Evolutionary conservation across 306 rosid genomes (phyloP).

Genomic region (Casuarina cunninghamiana): DNA sequence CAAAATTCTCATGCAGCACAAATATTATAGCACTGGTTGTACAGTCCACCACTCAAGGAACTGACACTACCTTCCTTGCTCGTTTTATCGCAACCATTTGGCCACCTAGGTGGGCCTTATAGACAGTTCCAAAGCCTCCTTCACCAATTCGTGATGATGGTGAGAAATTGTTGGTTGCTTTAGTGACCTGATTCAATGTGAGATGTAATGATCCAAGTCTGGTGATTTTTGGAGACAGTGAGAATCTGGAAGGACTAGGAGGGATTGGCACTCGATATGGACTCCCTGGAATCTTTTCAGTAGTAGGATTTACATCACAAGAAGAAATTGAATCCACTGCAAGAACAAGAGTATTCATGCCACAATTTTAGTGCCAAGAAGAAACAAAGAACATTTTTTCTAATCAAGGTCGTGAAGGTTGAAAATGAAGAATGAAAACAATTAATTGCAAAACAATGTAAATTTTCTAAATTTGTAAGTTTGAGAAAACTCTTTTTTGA

Average conservation of each 20-base stretch:
- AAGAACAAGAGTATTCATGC: slow-evolving; percentile 28
- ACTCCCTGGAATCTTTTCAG: slow-evolving; percentile 68
- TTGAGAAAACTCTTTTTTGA: not conserved
- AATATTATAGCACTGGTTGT: not conserved
- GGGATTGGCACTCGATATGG: slow-evolving; percentile 84
- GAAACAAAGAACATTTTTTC: not conserved
- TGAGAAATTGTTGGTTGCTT: slow-evolving; percentile 86
- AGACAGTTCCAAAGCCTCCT: slow-evolving; percentile 97
- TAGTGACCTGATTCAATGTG: slow-evolving; percentile 62
- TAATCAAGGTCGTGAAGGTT: not conserved
- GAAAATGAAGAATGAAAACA: not conserved
- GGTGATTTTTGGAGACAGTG: slow-evolving; percentile 68
- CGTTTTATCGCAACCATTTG: slow-evolving; percentile 81
- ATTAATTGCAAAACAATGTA: slow-evolving; percentile 5
- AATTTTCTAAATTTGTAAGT: slow-evolving; percentile 20
- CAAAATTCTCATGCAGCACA: not conserved
- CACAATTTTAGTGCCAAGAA: slow-evolving; percentile 23
- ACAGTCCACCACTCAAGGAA: slow-evolving; percentile 11
- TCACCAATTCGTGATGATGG: slow-evolving; percentile 68
- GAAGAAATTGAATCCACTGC: slow-evolving; percentile 67
- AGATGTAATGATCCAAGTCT: slow-evolving; percentile 80
- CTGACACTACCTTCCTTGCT: slow-evolving; percentile 66
- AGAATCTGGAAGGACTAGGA: slow-evolving; percentile 80
- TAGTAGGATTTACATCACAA: slow-evolving; percentile 44
- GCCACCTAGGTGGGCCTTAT: slow-evolving; percentile 79